Percentiles rank a stretch among this genome's conserved stretches.
phyloP scores from a whole-genome alignment of 805 yeast genomes.

The Yarrowia divulgata region DNA sequence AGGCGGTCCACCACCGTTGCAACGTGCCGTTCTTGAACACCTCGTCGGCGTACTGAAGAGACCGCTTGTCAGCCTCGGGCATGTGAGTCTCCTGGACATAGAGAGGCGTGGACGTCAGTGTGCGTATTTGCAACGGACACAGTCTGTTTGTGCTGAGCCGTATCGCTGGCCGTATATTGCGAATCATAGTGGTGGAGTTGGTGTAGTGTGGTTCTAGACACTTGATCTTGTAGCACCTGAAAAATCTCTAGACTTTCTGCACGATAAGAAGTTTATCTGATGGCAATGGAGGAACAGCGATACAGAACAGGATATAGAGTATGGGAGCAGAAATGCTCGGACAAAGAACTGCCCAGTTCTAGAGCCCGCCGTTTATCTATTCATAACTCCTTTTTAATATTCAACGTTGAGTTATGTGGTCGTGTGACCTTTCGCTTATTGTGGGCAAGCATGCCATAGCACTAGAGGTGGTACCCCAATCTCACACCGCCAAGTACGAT shows the following conservation, averaged over 20 bases:
- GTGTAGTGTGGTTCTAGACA: neutral
- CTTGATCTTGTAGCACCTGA: neutral
- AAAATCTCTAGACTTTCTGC: conserved; percentile 2
- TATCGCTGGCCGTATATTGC: neutral
- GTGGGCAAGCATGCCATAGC: neutral
- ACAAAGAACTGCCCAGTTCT: no score
- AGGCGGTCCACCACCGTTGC: conserved; percentile 36
- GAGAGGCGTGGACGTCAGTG: conserved; percentile 18
- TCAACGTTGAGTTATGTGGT: no score
- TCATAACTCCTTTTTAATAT: no score
- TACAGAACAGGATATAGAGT: no score
- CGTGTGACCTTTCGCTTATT: no score
- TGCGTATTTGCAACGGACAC: conserved; percentile 1
- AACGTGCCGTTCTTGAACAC: conserved; percentile 35
- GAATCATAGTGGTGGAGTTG: neutral
- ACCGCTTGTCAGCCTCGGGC: conserved; percentile 18
- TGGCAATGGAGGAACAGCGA: neutral
- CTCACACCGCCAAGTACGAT: no score
- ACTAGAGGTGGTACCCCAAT: neutral
- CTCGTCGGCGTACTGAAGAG: conserved; percentile 23
- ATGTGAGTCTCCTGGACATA: conserved; percentile 26
- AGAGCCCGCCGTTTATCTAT: no score
- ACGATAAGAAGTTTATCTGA: conserved; percentile 35
- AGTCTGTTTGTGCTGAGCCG: neutral
- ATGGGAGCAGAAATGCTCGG: no score